phyloP scores from a whole-genome alignment of 2,329 filamentous ascomycete genomes.

The Exophiala dermatitidis region DNA sequence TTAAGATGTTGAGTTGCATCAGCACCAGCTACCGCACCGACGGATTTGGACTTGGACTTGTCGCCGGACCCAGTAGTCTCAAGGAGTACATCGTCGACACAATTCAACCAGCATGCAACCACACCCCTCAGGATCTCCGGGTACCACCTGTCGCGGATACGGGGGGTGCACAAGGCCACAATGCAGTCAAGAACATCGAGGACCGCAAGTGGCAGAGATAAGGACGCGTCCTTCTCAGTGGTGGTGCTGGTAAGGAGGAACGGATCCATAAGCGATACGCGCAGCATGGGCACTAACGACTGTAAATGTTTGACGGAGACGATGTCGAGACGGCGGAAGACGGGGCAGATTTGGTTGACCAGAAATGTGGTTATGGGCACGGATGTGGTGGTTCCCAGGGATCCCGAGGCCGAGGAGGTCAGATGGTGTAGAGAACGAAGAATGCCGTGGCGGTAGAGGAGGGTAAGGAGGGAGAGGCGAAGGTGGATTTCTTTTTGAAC shows the following conservation, averaged over 20 bases:
- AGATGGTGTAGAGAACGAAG: constrained; percentile 38
- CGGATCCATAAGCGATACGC: constrained; percentile 59
- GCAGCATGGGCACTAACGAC: constrained; percentile 61
- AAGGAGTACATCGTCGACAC: constrained; percentile 31
- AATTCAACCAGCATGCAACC: constrained; percentile 56
- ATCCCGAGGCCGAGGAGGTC: constrained; percentile 34
- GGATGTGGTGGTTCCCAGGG: constrained; percentile 39
- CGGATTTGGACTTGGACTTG: too few relatives aligned
- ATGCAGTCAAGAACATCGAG: constrained; percentile 49
- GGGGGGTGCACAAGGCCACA: constrained; percentile 61
- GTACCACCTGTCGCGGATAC: constrained; percentile 52
- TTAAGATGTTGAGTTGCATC: too few relatives aligned
- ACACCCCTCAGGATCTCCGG: constrained; percentile 58
- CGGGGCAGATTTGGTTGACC: constrained; percentile 28
- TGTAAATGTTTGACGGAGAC: constrained; percentile 41
- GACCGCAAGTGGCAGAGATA: constrained; percentile 47
- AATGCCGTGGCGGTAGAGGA: constrained; percentile 38
- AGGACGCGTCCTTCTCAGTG: too few relatives aligned
- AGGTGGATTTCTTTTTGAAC: constrained; percentile 32
- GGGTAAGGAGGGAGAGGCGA: constrained; percentile 41
- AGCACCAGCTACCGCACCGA: too few relatives aligned
- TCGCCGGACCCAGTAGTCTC: too few relatives aligned
- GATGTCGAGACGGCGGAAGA: constrained; percentile 33
- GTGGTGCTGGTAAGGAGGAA: constrained; percentile 52
- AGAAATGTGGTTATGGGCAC: constrained; percentile 45